phyloP scores from a whole-genome alignment of 306 rosid genomes.

The Comarum palustre region DNA sequence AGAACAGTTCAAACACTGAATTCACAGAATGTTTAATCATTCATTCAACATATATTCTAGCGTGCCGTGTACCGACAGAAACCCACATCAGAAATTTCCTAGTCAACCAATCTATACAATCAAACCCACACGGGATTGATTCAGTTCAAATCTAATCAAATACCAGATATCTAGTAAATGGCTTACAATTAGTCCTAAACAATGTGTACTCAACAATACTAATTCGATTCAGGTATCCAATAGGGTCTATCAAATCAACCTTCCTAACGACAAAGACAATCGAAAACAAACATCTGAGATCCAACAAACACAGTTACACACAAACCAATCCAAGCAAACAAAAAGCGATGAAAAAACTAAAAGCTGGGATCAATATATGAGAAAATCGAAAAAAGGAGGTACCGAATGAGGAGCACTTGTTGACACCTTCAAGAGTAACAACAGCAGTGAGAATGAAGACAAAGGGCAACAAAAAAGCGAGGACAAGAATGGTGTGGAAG shows the following conservation, averaged over 20 bases:
- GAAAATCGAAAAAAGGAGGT: conserved; percentile 25
- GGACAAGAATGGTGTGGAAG: conserved; percentile 94
- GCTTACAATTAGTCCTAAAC: neutral
- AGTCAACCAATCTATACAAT: conserved; percentile 15
- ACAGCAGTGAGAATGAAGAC: conserved; percentile 98
- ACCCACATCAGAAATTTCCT: conserved; percentile 15
- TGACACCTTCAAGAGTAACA: conserved; percentile 99
- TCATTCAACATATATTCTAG: neutral
- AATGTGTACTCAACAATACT: neutral
- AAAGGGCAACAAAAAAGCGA: conserved; percentile 92
- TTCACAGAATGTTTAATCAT: conserved; percentile 10
- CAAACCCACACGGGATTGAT: neutral
- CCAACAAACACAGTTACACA: conserved; percentile 19
- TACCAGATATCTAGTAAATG: neutral
- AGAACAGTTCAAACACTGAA: conserved; percentile 6
- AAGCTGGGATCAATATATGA: neutral
- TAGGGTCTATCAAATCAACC: conserved; percentile 6
- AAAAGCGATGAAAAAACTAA: neutral
- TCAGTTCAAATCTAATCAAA: conserved; percentile 24
- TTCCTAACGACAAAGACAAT: neutral
- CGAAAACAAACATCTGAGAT: conserved; percentile 37
- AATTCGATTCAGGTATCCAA: neutral
- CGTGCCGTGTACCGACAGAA: conserved; percentile 11
- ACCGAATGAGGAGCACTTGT: conserved; percentile 99
- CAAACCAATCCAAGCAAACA: neutral